Evolutionary conservation across 768 basidiomycete genomes (phyloP), one percentile per base, ranked within the genome.

Genomic region (Lactarius evosmus): DNA sequence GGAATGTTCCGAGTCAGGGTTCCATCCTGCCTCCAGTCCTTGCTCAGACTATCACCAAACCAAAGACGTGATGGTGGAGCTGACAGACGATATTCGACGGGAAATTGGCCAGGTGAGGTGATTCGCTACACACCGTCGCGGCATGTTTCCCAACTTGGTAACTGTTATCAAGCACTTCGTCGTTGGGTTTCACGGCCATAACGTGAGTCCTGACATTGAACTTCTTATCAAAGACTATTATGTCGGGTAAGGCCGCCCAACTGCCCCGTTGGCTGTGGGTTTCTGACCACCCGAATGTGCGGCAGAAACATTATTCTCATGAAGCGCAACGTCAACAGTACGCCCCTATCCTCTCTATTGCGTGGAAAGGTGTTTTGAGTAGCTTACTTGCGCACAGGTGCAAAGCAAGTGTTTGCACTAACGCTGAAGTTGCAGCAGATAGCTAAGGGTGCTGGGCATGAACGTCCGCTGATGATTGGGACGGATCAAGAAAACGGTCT

Each of bases 401-500:
- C 81, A 17, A 71, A 74, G 44, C 86, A 88, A 67, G 77, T 83
- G 0, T 78, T 79, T 3, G 65, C 64, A 12, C 74, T 89, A 16
- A 74, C 86, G 6, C 72, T 71, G 29, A 75, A 78, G 40, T 70
- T 89, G 38, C 88, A 89, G 68, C 66, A 68, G 29, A 69, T 86
- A 12, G 86, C 88, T 4, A 81, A 79, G 62, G 78, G 82, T 30
- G 77, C 82, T 1, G 83, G 87, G 0, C 87, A 89, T 56, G 65
- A 69, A 14, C 73, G 67, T 8, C 87, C 85, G 1, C 75, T 89
- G 29, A 76, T 89, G 69, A 83, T 89, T 49, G 87, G 88, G 1
- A 88, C 82, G 19, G 87, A 89, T 75, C 88, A 89, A 71, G 88
- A 90, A 70, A 87, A 87, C 68, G 88, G 88, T 61, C 30, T 83